A percentile compares a stretch with the other conserved stretches of the same genome.
Conservation (phyloP, 2,329 filamentous ascomycete species). For the Ophiocordyceps camponoti-leonardi region DNA sequence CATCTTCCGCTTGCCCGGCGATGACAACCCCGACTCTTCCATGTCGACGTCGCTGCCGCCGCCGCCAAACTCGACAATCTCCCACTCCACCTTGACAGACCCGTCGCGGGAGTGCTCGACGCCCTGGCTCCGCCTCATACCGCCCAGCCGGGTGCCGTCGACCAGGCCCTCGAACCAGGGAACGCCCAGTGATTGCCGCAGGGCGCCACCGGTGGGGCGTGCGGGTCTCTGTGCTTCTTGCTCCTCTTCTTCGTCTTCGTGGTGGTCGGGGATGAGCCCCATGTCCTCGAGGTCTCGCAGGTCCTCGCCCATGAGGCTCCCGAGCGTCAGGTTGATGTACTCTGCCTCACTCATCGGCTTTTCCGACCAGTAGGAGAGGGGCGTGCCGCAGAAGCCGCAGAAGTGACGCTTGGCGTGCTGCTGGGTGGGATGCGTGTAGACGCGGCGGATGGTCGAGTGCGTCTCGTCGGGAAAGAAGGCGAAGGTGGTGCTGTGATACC, state of each 20-base stretch:
- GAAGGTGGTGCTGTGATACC: constrained; percentile 62
- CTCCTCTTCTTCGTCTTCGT: constrained; percentile 10
- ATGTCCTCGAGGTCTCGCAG: constrained; percentile 57
- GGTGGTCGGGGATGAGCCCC: constrained; percentile 44
- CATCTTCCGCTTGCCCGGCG: constrained; percentile 35
- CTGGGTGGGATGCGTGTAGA: constrained; percentile 43
- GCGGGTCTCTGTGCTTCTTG: constrained; percentile 1
- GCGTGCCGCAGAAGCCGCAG: constrained; percentile 83
- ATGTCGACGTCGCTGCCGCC: constrained; percentile 21
- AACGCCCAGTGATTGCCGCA: constrained; percentile 47
- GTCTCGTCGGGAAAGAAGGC: constrained; percentile 68
- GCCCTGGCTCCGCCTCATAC: constrained; percentile 44
- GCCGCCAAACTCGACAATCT: constrained; percentile 69
- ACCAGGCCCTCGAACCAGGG: constrained; percentile 80
- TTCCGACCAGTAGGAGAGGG: constrained; percentile 71
- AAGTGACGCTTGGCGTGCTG: constrained; percentile 55
- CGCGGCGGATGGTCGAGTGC: constrained; percentile 44
- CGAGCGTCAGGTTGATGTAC: constrained; percentile 68
- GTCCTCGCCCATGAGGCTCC: constrained; percentile 55
- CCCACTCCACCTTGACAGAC: constrained; percentile 58
- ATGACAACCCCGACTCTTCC: constrained; percentile 12
- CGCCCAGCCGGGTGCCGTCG: constrained; percentile 53
- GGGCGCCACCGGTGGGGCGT: constrained; percentile 2
- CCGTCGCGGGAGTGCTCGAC: constrained; percentile 40
- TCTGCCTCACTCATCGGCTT: constrained; percentile 51